Percentiles rank a stretch among this genome's conserved stretches.
Conservation (phyloP, 768 basidiomycete genomes). For the Mycena galericulata region DNA sequence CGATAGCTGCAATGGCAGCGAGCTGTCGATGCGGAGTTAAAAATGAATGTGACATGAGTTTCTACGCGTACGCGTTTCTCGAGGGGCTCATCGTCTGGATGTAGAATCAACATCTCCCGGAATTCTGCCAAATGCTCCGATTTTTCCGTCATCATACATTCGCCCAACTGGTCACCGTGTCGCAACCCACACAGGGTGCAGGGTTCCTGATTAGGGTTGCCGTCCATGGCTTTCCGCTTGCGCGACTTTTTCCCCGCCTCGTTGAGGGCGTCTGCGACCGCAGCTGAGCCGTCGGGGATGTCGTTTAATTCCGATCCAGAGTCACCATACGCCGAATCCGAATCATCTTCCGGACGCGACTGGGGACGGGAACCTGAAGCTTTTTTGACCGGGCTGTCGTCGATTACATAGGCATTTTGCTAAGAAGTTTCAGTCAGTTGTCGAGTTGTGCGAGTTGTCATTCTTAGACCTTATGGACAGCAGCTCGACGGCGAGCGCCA, state of each 20-base stretch:
- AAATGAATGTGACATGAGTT: conserved; percentile 5
- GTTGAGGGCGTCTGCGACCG: conserved; percentile 26
- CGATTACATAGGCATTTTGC: conserved; percentile 31
- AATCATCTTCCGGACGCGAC: conserved; percentile 23
- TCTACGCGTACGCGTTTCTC: conserved; percentile 66
- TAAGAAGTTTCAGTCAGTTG: not conserved
- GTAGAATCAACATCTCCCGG: conserved; percentile 71
- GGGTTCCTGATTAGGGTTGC: conserved; percentile 24
- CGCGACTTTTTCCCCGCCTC: conserved; percentile 26
- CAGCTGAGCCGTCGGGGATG: conserved; percentile 15
- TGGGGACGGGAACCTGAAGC: conserved; percentile 16
- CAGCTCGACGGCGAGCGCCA: conserved; percentile 80
- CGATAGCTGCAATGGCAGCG: conserved; percentile 77
- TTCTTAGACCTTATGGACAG: conserved; percentile 56
- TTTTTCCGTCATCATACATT: conserved; percentile 74
- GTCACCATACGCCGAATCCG: conserved; percentile 32
- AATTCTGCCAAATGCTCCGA: conserved; percentile 78
- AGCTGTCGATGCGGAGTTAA: conserved; percentile 51
- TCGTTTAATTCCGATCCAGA: conserved; percentile 28
- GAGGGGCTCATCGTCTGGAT: conserved; percentile 74
- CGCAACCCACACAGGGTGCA: conserved; percentile 74
- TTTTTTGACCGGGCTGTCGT: conserved; percentile 32
- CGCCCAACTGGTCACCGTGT: conserved; percentile 59
- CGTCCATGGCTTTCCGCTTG: conserved; percentile 21
- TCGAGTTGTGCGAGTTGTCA: not conserved